Percentiles rank a stretch among this genome's conserved stretches.
Evolutionary conservation across 208 protist genomes (phyloP).

Genomic region (Trypanosoma platydactyli): DNA sequence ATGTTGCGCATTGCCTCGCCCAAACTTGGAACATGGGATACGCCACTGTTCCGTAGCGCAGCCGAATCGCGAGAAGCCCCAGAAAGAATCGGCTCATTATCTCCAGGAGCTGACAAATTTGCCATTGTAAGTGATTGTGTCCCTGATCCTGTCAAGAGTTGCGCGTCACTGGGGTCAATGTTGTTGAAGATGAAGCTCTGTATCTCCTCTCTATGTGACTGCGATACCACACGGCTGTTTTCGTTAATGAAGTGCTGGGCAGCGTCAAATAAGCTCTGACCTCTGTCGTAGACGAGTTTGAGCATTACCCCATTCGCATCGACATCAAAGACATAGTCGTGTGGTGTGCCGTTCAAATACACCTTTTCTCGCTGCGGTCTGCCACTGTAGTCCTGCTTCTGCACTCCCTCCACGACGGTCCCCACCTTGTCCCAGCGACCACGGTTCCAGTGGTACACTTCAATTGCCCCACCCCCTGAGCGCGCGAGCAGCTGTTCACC

Average conservation of each 20-base stretch:
- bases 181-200: constrained; percentile 89
- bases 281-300: constrained; percentile 91
- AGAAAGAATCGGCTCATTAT: constrained; percentile 27
- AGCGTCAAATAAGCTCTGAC: constrained; percentile 82
- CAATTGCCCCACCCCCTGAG: constrained; percentile 54
- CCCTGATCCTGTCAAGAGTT: constrained; percentile 26
- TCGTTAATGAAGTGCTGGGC: constrained; percentile 91
- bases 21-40: constrained; percentile 13
- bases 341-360: constrained; percentile 82
- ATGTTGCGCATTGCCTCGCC: constrained; percentile 27
- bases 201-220: constrained; percentile 91
- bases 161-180: constrained; percentile 51
- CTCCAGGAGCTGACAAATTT: neutral
- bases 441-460: constrained; percentile 75
- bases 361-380: constrained; percentile 47
- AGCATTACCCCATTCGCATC: constrained; percentile 80
- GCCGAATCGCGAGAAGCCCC: constrained; percentile 29
- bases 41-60: constrained; percentile 15
- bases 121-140: neutral
- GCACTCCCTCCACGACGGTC: constrained; percentile 83
- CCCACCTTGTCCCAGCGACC: constrained; percentile 91
- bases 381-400: constrained; percentile 38
- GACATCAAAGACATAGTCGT: constrained; percentile 96
- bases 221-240: constrained; percentile 69
- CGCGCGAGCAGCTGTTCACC: constrained; percentile 67